Percentiles rank a stretch among this genome's conserved stretches.
Conservation (phyloP, 208 protist species). For the Trypanosoma cruzi region DNA sequence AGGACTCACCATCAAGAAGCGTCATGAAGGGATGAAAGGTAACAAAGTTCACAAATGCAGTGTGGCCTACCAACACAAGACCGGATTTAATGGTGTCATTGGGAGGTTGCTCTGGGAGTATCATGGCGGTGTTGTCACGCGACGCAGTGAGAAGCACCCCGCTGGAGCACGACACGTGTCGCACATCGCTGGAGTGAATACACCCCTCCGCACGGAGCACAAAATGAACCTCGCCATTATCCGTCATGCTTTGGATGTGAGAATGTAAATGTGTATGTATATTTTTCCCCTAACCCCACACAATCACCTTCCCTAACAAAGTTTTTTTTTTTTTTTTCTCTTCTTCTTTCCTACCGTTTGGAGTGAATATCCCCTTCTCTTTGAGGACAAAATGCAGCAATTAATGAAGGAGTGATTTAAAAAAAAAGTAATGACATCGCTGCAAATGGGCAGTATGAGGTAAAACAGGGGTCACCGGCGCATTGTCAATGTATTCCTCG, state of each 20-base stretch:
- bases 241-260: neutral
- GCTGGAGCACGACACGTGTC: constrained; percentile 38
- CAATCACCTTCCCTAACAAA: neutral
- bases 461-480: too few relatives aligned
- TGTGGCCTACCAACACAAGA: constrained; percentile 53
- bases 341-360: too few relatives aligned
- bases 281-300: neutral
- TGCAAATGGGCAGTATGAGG: too few relatives aligned
- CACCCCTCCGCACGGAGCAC: constrained; percentile 61
- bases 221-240: constrained; percentile 19
- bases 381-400: too few relatives aligned
- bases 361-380: too few relatives aligned
- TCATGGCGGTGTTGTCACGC: constrained; percentile 54
- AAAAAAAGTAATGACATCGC: too few relatives aligned
- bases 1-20: constrained; percentile 40
- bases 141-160: constrained; percentile 48
- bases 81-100: constrained; percentile 21
- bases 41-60: constrained; percentile 84
- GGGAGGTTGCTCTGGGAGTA: constrained; percentile 27
- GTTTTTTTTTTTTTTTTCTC: neutral
- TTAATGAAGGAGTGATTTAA: too few relatives aligned
- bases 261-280: too few relatives aligned
- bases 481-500: too few relatives aligned
- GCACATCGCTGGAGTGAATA: constrained; percentile 59
- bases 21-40: constrained; percentile 45